Conservation (phyloP, 768 basidiomycete genomes). For the Boletus rufocinnamomeus region DNA sequence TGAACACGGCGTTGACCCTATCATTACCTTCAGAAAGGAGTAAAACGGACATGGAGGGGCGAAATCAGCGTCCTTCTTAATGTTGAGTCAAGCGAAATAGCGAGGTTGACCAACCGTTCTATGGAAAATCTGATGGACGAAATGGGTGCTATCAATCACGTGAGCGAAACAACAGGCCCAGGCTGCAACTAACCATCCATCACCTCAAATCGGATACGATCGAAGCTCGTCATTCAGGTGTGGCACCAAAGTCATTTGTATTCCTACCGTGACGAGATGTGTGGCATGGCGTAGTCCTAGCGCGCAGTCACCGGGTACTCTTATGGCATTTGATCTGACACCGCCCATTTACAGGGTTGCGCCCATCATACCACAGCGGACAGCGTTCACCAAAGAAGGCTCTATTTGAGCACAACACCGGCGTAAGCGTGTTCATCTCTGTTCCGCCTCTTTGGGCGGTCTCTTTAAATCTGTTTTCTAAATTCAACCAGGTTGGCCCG, state of each 20-base stretch:
- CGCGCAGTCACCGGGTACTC: no score
- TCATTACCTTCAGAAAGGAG: neutral
- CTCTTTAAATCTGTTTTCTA: neutral
- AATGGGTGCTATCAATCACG: neutral
- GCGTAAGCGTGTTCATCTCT: no score
- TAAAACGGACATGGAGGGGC: neutral
- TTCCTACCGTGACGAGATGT: no score
- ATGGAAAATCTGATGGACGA: neutral
- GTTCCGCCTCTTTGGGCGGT: neutral
- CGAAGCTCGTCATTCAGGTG: neutral
- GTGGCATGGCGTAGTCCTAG: no score
- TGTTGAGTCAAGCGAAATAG: neutral
- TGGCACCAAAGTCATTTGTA: neutral
- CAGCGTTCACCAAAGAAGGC: neutral
- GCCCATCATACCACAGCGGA: neutral
- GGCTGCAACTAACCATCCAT: neutral
- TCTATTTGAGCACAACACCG: neutral
- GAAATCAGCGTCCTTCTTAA: neutral
- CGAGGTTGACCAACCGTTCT: neutral
- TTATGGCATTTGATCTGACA: no score
- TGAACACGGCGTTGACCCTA: no score
- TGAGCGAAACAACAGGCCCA: neutral
- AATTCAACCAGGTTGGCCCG: neutral
- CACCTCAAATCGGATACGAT: neutral
- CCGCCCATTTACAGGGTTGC: no score